Base-by-base conservation (phyloP, 2,329 filamentous ascomycete species). In the Teratosphaeria pseudoeucalypti region DNA sequence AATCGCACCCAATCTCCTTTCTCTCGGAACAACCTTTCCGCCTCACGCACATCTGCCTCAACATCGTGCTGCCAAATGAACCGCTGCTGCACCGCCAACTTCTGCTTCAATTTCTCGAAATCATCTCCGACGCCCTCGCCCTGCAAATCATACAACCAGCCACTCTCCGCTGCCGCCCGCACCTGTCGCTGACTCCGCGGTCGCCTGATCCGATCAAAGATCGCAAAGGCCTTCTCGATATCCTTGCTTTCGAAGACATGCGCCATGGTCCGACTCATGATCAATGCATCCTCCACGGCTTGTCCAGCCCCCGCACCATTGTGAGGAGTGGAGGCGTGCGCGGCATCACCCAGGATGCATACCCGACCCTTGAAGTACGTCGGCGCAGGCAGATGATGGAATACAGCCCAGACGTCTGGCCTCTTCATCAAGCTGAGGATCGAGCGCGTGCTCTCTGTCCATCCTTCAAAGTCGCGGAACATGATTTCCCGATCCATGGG, bases 271-370 rank as follows among this genome's bases (percentile, higher is more conserved):
- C 70, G 67, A 7, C 73, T 71, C 43, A 82, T 72, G 0, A 78
- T 67, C 29, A 81, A 72, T 1, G 76, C 77, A 61, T 84, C 82
- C 67, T 84, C 82, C 58, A 84, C 76, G 14, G 80, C 81, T 66
- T 80, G 78, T 2, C 81, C 81, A 0, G 81, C 82, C 3, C 81
- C 82, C 0, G 81, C 77, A 2, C 82, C 82, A 9, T 81, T 77
- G 67, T 83, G 80, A 0, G 82, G 82, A 0, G 78, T 79, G 0
- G 75, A 72, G 0, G 81, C 81, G 62, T 85, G 82, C 4, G 82
- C 82, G 0, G 82, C 81, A 62, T 85, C 82, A 7, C 82, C 82
- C 0, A 82, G 72, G 2, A 84, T 64, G 54, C 78, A 75, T 9
- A 77, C 63, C 0, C 70, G 65, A 12, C 32, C 26, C 2, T 65